Evolutionary conservation across 2,329 filamentous ascomycete species (phyloP).

Genomic region (Beauveria caledonica): DNA sequence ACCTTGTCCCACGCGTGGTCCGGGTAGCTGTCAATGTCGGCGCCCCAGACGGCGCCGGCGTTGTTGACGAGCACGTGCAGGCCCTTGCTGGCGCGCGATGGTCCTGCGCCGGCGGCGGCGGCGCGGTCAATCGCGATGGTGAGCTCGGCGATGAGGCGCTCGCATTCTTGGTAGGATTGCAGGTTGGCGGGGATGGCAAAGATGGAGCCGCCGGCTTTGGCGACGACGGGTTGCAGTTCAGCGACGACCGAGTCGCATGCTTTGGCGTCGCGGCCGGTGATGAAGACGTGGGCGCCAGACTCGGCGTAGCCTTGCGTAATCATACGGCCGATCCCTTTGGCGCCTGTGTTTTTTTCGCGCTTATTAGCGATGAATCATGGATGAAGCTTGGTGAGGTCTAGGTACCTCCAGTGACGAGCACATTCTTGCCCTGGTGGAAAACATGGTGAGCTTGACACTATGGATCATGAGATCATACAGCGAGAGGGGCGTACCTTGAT

Average conservation of each 20-base stretch:
- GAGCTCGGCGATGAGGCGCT: slow-evolving; percentile 44
- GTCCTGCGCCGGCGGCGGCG: no score
- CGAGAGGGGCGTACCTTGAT: slow-evolving; percentile 41
- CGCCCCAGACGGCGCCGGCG: slow-evolving; percentile 57
- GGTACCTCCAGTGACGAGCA: slow-evolving; percentile 46
- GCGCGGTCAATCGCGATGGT: slow-evolving; percentile 17
- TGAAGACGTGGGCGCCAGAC: slow-evolving; percentile 57
- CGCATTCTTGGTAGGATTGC: slow-evolving; percentile 49
- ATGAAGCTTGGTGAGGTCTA: not conserved
- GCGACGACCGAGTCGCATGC: slow-evolving; percentile 48
- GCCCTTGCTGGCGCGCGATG: slow-evolving; percentile 38
- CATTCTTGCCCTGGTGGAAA: slow-evolving; percentile 43
- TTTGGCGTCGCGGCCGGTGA: slow-evolving; percentile 53
- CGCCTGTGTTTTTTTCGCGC: slow-evolving; percentile 26
- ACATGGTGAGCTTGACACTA: not conserved
- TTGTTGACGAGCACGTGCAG: slow-evolving; percentile 61
- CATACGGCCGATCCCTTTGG: slow-evolving; percentile 59
- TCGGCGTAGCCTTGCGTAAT: slow-evolving; percentile 57
- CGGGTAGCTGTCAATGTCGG: slow-evolving; percentile 49
- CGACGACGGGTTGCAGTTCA: slow-evolving; percentile 45
- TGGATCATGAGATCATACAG: not conserved
- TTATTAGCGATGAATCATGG: not conserved
- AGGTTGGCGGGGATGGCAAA: slow-evolving; percentile 56
- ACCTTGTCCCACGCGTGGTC: slow-evolving; percentile 50
- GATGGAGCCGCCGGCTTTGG: slow-evolving; percentile 35